Evolutionary conservation across 208 protist genomes (phyloP).

Genomic region (Leishmania tropica): DNA sequence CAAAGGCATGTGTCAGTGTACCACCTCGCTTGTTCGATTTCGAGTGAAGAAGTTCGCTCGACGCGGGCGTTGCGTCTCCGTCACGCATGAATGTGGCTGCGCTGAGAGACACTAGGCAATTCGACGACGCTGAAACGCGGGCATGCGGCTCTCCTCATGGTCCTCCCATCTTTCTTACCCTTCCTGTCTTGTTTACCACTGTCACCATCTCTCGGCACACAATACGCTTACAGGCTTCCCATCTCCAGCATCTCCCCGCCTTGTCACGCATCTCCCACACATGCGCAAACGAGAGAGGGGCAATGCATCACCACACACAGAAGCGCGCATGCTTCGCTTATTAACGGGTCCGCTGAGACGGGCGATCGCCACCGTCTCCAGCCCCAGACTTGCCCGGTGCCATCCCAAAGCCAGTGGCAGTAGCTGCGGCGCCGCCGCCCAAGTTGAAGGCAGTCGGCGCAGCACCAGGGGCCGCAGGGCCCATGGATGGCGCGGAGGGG

Average conservation of each 20-base stretch:
- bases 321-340: not conserved
- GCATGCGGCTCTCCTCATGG: not conserved
- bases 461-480: constrained; percentile 15
- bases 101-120: not conserved
- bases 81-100: not conserved
- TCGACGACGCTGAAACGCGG: not conserved
- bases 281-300: not conserved
- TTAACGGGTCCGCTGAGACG: constrained; percentile 21
- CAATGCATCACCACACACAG: not conserved
- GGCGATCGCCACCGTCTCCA: constrained; percentile 16
- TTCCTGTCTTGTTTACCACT: not conserved
- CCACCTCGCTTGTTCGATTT: not conserved
- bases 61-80: not conserved
- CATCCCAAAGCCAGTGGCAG: constrained; percentile 20
- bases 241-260: not conserved
- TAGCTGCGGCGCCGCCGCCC: constrained; percentile 1
- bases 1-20: not conserved
- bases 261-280: not conserved
- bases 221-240: not conserved
- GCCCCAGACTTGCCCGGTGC: constrained; percentile 20
- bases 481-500: constrained; percentile 21
- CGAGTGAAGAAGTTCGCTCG: not conserved
- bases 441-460: constrained; percentile 22
- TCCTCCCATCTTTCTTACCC: not conserved
- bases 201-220: not conserved